Evolutionary conservation across 306 rosid species (phyloP).

Genomic region (Heteromeles arbutifolia): DNA sequence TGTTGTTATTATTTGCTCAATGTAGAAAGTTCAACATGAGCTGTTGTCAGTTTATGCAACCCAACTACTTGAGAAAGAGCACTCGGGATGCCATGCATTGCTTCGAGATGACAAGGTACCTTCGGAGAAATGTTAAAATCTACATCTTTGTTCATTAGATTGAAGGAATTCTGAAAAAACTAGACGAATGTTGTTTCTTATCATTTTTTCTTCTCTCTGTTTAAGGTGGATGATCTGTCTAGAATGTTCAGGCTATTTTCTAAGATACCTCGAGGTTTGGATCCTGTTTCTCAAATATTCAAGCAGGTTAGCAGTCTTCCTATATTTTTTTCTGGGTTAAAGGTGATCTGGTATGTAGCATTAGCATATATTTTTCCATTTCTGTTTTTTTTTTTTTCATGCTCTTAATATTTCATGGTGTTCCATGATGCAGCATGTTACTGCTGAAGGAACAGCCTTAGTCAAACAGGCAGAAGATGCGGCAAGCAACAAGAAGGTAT

Average conservation of each 20-base stretch:
- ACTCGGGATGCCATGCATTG: constrained; percentile 52
- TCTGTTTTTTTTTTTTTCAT: not conserved
- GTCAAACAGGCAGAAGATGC: constrained; percentile 97
- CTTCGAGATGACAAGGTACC: constrained; percentile 52
- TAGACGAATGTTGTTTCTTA: constrained; percentile 1
- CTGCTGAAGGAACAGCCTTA: constrained; percentile 87
- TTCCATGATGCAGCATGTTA: constrained; percentile 66
- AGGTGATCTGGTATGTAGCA: not conserved
- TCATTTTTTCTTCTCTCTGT: constrained; percentile 3
- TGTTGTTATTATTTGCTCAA: not conserved
- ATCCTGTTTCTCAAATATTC: constrained; percentile 82
- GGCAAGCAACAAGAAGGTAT: constrained; percentile 91
- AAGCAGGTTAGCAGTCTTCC: constrained; percentile 53
- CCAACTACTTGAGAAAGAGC: constrained; percentile 53
- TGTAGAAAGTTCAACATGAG: constrained; percentile 50
- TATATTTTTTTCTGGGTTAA: constrained; percentile 7
- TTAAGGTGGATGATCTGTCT: constrained; percentile 80
- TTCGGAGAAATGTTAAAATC: not conserved
- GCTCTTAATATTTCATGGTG: constrained; percentile 5
- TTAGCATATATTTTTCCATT: not conserved
- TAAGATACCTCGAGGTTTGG: constrained; percentile 83
- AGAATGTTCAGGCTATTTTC: constrained; percentile 98
- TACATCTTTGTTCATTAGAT: not conserved
- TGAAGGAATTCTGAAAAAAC: not conserved
- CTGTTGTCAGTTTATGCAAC: constrained; percentile 43